These are phyloP conservation scores for Picea abies DNA, from an alignment of 83 land plant species.

Conservation along the genomic window DNA sequence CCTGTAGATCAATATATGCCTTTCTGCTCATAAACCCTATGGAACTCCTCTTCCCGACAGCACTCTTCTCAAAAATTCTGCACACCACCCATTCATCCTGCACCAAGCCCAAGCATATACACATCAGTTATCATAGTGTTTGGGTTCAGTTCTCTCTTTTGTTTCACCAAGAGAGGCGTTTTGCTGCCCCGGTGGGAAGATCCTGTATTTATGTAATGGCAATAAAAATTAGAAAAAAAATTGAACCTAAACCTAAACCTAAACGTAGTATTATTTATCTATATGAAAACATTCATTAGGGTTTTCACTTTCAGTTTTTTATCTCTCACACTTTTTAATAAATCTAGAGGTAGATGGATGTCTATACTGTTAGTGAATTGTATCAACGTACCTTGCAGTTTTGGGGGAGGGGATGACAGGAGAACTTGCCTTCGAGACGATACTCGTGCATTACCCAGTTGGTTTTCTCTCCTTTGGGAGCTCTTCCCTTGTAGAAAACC, in stretches of 20 bases:
- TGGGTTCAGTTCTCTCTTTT: too few species aligned
- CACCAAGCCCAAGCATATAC: not conserved
- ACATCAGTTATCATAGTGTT: too few species aligned
- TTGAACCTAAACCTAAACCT: too few species aligned
- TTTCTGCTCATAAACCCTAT: not conserved
- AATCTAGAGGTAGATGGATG: too few species aligned
- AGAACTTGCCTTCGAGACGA: constrained; percentile 48
- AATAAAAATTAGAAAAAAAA: too few species aligned
- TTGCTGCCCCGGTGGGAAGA: too few species aligned
- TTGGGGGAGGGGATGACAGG: constrained; percentile 15
- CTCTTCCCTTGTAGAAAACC: constrained; percentile 71
- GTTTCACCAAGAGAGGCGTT: too few species aligned
- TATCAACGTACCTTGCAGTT: constrained; percentile 34
- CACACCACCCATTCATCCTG: constrained; percentile 81
- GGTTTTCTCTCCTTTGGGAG: constrained; percentile 68
- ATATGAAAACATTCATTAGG: too few species aligned
- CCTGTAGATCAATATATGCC: not conserved
- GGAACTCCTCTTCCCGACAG: constrained; percentile 22
- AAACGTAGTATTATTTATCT: too few species aligned
- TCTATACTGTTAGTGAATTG: not conserved
- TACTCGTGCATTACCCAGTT: constrained; percentile 82
- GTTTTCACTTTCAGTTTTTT: too few species aligned
- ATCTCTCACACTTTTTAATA: too few species aligned
- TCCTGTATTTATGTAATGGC: too few species aligned
- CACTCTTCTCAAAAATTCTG: constrained; percentile 59